Percentiles rank a stretch among this genome's conserved stretches.
These are phyloP conservation scores for Scheffersomyces lignicola DNA, from an alignment of 1,139 yeast species.

Conservation along the genomic window DNA sequence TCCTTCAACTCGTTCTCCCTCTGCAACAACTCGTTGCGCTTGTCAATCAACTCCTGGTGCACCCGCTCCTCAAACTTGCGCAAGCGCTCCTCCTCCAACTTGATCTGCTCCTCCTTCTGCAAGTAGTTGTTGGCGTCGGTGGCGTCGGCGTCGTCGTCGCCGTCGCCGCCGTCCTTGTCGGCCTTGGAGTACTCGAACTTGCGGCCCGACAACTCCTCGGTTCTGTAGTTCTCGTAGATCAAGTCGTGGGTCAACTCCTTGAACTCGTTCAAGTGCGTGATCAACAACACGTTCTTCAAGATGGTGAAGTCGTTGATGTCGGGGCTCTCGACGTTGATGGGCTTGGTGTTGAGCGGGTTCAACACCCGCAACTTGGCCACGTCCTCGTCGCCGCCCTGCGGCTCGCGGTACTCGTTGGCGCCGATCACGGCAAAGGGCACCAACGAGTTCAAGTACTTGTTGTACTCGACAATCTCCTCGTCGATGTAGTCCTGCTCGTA, in stretches of 20 bases:
- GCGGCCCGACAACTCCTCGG: conserved; percentile 57
- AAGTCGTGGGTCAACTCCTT: conserved; percentile 68
- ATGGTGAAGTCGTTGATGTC: conserved; percentile 62
- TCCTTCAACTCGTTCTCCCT: conserved; percentile 87
- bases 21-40: conserved; percentile 80
- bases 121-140: conserved; percentile 32
- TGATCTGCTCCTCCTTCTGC: conserved; percentile 78
- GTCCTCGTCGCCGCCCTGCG: conserved; percentile 34
- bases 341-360: conserved; percentile 35
- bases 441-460: conserved; percentile 43
- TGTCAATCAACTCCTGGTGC: conserved; percentile 81
- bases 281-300: conserved; percentile 65
- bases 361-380: conserved; percentile 39
- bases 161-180: conserved; percentile 15
- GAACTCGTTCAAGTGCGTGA: conserved; percentile 77
- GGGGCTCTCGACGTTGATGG: conserved; percentile 54
- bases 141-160: conserved; percentile 9
- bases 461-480: conserved; percentile 50
- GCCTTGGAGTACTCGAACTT: conserved; percentile 42
- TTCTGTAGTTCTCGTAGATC: conserved; percentile 71
- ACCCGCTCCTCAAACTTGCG: conserved; percentile 83
- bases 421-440: conserved; percentile 46
- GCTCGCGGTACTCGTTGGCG: conserved; percentile 42
- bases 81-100: conserved; percentile 76
- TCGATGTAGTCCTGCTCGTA: conserved; percentile 49